Evolutionary conservation across 2,329 filamentous ascomycete genomes (phyloP).

Genomic region (Pseudogymnoascus sp.): DNA sequence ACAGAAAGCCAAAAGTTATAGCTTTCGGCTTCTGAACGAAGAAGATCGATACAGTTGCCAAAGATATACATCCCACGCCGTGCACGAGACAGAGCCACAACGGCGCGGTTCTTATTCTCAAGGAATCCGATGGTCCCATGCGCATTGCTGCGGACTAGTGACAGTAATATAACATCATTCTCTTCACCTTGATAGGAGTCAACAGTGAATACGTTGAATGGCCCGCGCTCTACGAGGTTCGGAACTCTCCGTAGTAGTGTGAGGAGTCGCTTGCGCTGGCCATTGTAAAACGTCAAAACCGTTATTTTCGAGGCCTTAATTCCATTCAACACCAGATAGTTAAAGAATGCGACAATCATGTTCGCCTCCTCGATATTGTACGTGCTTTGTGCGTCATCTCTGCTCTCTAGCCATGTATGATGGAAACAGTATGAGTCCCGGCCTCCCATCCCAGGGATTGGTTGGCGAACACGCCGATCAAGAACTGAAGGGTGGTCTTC

Average conservation of each 20-base stretch:
- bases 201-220: conserved; percentile 64
- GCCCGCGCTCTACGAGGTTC: conserved; percentile 30
- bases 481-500: conserved; percentile 52
- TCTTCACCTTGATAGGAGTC: conserved; percentile 90
- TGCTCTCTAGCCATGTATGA: conserved; percentile 58
- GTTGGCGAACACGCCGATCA: conserved; percentile 42
- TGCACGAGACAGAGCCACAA: conserved; percentile 61
- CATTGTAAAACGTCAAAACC: conserved; percentile 81
- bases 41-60: conserved; percentile 57
- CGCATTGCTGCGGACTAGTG: conserved; percentile 65
- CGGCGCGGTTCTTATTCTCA: conserved; percentile 50
- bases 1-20: conserved; percentile 28
- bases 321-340: conserved; percentile 66
- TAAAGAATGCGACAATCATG: conserved; percentile 67
- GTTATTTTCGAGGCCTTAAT: conserved; percentile 58
- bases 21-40: conserved; percentile 15
- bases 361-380: conserved; percentile 65
- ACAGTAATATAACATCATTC: conserved; percentile 75
- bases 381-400: conserved; percentile 57
- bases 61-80: conserved; percentile 78
- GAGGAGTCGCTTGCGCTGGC: conserved; percentile 63
- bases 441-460: conserved; percentile 56
- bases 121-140: conserved; percentile 64
- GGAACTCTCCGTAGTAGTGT: conserved; percentile 35
- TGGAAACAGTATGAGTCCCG: conserved; percentile 54